phyloP scores from a whole-genome alignment of 768 basidiomycete species.

The Agrocybe chaxingu region DNA sequence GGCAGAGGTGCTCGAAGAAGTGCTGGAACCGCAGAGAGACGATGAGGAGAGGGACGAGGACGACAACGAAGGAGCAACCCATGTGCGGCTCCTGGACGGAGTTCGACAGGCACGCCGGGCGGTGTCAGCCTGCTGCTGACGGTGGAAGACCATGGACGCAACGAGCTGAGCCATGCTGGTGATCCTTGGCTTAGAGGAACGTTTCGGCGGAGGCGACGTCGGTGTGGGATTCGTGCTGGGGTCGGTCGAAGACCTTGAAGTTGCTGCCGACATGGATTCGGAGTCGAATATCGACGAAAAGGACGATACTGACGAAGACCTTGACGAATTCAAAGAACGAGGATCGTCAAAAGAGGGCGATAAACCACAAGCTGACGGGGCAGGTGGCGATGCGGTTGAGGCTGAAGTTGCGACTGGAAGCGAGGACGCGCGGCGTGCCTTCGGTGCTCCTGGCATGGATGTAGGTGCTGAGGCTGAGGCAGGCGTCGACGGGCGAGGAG shows the following conservation, averaged over 20 bases:
- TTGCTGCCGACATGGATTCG: not conserved
- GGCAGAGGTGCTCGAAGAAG: not conserved
- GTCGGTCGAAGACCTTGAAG: not conserved
- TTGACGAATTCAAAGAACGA: no score
- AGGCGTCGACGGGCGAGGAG: no score
- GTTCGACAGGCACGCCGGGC: conserved; percentile 1
- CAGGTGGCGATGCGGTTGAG: not conserved
- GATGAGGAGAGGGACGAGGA: not conserved
- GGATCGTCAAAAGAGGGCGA: not conserved
- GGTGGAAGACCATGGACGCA: conserved; percentile 35
- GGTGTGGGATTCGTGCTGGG: not conserved
- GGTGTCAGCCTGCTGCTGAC: conserved; percentile 18
- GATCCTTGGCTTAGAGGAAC: conserved; percentile 19
- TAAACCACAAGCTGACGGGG: not conserved
- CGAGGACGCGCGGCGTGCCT: not conserved
- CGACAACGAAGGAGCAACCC: not conserved
- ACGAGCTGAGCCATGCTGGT: conserved; percentile 35
- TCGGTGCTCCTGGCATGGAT: not conserved
- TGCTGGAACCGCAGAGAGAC: not conserved
- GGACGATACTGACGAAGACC: no score
- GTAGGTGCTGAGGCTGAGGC: no score
- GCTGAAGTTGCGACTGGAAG: not conserved
- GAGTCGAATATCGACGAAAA: not conserved
- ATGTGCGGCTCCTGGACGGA: conserved; percentile 12
- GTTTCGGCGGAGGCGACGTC: conserved; percentile 2